A percentile compares a stretch with the other conserved stretches of the same genome.
Evolutionary conservation across 2,329 filamentous ascomycete genomes (phyloP).

Genomic region (Fonsecaea erecta): DNA sequence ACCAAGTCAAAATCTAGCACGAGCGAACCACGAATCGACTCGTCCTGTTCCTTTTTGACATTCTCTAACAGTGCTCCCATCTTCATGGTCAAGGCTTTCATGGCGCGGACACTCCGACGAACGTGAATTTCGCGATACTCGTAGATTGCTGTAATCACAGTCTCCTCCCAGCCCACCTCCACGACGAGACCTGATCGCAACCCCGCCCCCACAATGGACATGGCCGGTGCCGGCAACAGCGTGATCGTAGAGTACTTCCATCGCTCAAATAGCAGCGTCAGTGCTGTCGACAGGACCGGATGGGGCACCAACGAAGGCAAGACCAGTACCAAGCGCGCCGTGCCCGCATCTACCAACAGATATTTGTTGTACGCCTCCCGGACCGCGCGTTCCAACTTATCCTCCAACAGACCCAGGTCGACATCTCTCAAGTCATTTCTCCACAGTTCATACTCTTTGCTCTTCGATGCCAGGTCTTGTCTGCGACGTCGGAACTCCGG

Average conservation of each 20-base stretch:
- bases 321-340: conserved; percentile 73
- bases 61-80: conserved; percentile 56
- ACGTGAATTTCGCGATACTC: conserved; percentile 83
- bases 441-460: conserved; percentile 72
- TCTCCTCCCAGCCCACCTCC: conserved; percentile 92
- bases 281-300: conserved; percentile 72
- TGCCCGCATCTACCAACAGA: conserved; percentile 64
- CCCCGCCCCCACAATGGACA: conserved; percentile 77
- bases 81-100: conserved; percentile 70
- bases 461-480: conserved; percentile 49
- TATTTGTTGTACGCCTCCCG: conserved; percentile 82
- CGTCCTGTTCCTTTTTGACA: conserved; percentile 26
- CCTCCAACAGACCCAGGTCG: conserved; percentile 79
- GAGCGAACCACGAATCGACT: conserved; percentile 19
- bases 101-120: conserved; percentile 73
- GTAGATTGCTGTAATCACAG: conserved; percentile 81
- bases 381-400: conserved; percentile 82
- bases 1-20: conserved; percentile 39
- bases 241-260: conserved; percentile 82
- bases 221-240: conserved; percentile 75
- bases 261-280: conserved; percentile 78
- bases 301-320: conserved; percentile 78
- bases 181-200: conserved; percentile 83
- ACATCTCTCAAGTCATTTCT: conserved; percentile 71
- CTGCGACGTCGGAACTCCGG: conserved; percentile 56